Base-by-base conservation (phyloP, 177 flowering plant species). In the Vitis hybrid region DNA sequence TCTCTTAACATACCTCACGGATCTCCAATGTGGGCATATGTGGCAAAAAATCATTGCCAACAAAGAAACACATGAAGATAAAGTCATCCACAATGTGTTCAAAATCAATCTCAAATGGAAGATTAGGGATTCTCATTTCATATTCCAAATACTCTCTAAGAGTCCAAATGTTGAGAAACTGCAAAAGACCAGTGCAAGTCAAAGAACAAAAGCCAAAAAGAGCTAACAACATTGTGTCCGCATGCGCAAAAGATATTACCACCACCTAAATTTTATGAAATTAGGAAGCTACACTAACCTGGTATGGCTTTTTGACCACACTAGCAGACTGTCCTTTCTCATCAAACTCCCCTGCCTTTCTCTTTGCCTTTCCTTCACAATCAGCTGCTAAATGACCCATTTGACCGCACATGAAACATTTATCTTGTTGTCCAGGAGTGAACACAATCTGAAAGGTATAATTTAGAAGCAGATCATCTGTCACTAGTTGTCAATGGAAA, bases 21-120 rank as follows among this genome's bases (percentile, higher is more conserved):
- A 96, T 96, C 80, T 96, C 99, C 69, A 96, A 74, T 3, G 99
- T 96, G 5, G 99, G 99, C 99, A 96, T 96, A 76, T 96, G 99
- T 3, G 99, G 99, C 72, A 96, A 81, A 76, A 96, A 96, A 76
- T 96, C 99, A 87, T 96, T 96, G 71, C 99, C 99, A 55, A 96
- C 99, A 77, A 96, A 96, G 85, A 96, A 96, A 78, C 99, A 96
- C 66, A 96, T 89, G 85, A 96, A 96, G 75, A 96, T 86, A 73
- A 93, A 96, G 70, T 96, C 99, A 80, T 96, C 99, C 74, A 96
- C 86, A 68, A 96, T 84, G 77, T 93, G 65, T 74, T 96, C 99
- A 20, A 93, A 68, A 77, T 96, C 98, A 69, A 92, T 79, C 82
- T 90, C 79, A 63, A 85, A 89, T 13, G 93, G 95, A 67, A 77